Base-by-base conservation (phyloP, 305 asterid species). In the Fraxinus paxiana region DNA sequence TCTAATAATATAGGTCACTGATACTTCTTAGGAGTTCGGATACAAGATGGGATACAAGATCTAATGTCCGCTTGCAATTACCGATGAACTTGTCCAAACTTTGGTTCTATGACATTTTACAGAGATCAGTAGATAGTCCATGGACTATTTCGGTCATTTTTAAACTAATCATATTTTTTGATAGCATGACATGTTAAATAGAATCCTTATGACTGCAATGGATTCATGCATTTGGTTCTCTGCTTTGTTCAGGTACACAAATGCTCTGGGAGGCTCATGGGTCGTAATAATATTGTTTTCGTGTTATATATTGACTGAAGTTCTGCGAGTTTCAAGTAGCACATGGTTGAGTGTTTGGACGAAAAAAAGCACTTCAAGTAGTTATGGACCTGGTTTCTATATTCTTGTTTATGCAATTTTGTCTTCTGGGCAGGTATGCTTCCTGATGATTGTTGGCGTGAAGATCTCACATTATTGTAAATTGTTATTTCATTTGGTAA, bases 291-390 rank as follows among this genome's bases (percentile, higher is more conserved):
- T 89, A 82, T 48, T 89, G 79, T 88, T 91, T 65, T 31, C 84
- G 7, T 89, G 92, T 74, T 91, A 91, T 79, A 84, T 70, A 65
- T 79, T 83, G 70, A 91, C 90, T 43, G 94, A 91, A 85, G 80
- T 78, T 82, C 86, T 91, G 65, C 88, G 94, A 83, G 88, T 91
- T 63, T 89, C 90, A 61, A 91, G 94, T 73, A 91, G 94, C 90
- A 91, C 94, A 2, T 91, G 92, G 94, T 70, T 91, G 84, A 91
- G 92, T 81, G 83, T 85, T 69, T 91, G 94, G 94, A 89, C 94
- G 30, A 87, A 91, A 78, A 87, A 86, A 81, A 89, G 91, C 84
- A 83, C 89, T 76, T 80, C 85, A 22, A 76, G 20, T 73, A 70
- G 77, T 83, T 82, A 84, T 34, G 77, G 41, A n/a, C 88, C 92